Percentiles rank a stretch among this genome's conserved stretches.
Conservation (phyloP, 2,329 filamentous ascomycete species). For the Diaporthe citri region DNA sequence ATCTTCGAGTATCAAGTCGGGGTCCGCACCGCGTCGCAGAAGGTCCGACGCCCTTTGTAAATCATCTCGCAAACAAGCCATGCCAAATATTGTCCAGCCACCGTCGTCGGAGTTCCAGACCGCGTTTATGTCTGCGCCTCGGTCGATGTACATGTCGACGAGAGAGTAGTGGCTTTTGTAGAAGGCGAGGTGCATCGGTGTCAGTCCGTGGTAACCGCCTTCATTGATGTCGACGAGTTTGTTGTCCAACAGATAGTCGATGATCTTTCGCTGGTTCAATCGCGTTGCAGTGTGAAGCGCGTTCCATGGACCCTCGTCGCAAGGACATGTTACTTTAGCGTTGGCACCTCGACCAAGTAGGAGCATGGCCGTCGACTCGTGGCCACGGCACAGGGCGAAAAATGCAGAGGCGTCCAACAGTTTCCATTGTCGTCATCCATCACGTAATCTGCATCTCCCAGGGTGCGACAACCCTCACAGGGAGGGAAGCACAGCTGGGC, state of each 20-base stretch:
- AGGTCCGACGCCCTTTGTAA: not conserved
- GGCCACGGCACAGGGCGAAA: not conserved
- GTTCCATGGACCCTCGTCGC: not conserved
- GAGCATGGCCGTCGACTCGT: not conserved
- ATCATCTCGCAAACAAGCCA: not conserved
- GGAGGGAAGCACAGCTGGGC: not conserved
- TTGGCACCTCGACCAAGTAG: not conserved
- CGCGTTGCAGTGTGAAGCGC: not conserved
- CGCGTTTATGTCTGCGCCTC: not conserved
- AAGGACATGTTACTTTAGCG: not conserved
- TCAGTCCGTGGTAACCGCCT: not conserved
- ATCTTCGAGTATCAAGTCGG: not conserved
- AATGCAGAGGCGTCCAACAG: not conserved
- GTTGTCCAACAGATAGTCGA: not conserved
- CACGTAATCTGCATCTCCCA: too few relatives aligned
- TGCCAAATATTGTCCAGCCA: not conserved
- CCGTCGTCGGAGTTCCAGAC: accelerated
- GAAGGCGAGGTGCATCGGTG: not conserved
- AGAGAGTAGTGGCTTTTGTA: not conserved
- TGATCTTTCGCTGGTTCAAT: accelerated
- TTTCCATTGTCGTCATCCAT: not conserved
- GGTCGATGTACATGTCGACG: not conserved
- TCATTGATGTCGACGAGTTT: not conserved
- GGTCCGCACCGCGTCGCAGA: not conserved
- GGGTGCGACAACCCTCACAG: accelerated